phyloP scores from a whole-genome alignment of 148 eudicot species.

The Vaccinium darrowii region DNA sequence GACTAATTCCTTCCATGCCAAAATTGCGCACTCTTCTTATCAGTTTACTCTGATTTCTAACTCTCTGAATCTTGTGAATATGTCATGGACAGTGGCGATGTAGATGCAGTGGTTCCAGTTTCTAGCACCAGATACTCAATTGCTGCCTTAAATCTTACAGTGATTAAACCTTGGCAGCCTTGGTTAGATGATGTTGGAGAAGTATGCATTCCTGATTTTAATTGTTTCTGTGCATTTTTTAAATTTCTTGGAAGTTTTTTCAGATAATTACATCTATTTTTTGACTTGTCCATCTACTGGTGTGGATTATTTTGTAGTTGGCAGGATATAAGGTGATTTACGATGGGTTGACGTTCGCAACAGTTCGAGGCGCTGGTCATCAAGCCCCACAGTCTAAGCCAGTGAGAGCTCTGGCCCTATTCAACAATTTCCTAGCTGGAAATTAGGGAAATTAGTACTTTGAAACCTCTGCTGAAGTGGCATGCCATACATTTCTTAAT shows the following conservation, averaged over 20 bases:
- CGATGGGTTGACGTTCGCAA: slow-evolving; percentile 2
- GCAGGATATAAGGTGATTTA: slow-evolving; percentile 20
- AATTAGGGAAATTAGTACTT: slow-evolving; percentile 7
- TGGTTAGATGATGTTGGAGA: slow-evolving; percentile 22
- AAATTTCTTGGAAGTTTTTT: background rate
- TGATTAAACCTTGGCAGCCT: slow-evolving; percentile 28
- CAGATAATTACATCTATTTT: background rate
- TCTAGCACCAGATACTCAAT: slow-evolving; percentile 30
- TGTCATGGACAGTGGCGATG: slow-evolving; percentile 27
- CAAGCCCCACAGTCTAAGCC: background rate
- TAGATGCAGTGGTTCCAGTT: slow-evolving; percentile 33
- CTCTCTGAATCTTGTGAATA: background rate
- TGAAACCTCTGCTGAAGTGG: background rate
- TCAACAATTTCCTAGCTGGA: slow-evolving; percentile 6
- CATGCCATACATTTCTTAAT: background rate
- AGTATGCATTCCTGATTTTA: slow-evolving; percentile 10
- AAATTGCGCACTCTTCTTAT: background rate
- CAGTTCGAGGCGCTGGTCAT: slow-evolving; percentile 17
- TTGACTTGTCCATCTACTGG: background rate
- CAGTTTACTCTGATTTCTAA: background rate
- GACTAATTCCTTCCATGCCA: background rate
- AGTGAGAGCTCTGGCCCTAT: background rate
- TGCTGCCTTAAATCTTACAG: slow-evolving; percentile 21
- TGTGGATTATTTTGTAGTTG: slow-evolving; percentile 10
- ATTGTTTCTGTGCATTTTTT: background rate